These are phyloP conservation scores for Claviceps fusiformis DNA, from an alignment of 2,329 filamentous ascomycete genomes.

Conservation along the genomic window DNA sequence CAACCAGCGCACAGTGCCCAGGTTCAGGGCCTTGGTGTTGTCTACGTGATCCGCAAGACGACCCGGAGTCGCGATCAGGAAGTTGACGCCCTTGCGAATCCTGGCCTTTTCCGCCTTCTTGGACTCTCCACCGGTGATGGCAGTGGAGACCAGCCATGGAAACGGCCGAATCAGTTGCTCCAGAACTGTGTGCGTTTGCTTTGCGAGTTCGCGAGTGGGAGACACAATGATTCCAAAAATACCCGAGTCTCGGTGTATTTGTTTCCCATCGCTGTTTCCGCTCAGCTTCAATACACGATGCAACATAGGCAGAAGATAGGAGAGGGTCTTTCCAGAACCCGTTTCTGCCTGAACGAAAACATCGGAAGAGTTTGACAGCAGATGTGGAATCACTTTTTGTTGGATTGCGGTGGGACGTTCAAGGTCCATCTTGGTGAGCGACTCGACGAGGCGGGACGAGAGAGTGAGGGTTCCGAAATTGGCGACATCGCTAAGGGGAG, in stretches of 20 bases:
- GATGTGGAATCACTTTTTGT: constrained; percentile 69
- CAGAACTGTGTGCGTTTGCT: constrained; percentile 80
- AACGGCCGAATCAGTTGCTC: constrained; percentile 78
- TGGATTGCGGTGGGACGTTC: constrained; percentile 92
- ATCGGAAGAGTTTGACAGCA: constrained; percentile 70
- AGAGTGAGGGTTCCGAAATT: constrained; percentile 80
- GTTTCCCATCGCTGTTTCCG: constrained; percentile 34
- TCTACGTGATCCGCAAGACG: constrained; percentile 83
- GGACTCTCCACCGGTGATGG: constrained; percentile 57
- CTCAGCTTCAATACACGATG: constrained; percentile 74
- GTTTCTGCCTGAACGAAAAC: constrained; percentile 96
- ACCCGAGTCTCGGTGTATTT: constrained; percentile 71
- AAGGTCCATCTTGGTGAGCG: constrained; percentile 75
- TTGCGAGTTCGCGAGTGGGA: constrained; percentile 84
- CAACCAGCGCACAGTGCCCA: constrained; percentile 84
- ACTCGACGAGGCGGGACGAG: constrained; percentile 64
- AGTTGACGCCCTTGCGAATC: constrained; percentile 86
- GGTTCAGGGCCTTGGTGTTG: constrained; percentile 77
- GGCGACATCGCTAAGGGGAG: constrained; percentile 70
- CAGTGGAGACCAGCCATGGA: constrained; percentile 87
- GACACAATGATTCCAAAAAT: constrained; percentile 90
- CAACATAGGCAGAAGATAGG: constrained; percentile 87
- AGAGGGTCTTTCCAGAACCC: constrained; percentile 90
- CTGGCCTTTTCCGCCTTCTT: constrained; percentile 82
- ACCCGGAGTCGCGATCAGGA: constrained; percentile 87